Evolutionary conservation across 208 protist species (phyloP), one percentile per base, ranked within the genome.

Genomic region (Trypanosoma boissoni): DNA sequence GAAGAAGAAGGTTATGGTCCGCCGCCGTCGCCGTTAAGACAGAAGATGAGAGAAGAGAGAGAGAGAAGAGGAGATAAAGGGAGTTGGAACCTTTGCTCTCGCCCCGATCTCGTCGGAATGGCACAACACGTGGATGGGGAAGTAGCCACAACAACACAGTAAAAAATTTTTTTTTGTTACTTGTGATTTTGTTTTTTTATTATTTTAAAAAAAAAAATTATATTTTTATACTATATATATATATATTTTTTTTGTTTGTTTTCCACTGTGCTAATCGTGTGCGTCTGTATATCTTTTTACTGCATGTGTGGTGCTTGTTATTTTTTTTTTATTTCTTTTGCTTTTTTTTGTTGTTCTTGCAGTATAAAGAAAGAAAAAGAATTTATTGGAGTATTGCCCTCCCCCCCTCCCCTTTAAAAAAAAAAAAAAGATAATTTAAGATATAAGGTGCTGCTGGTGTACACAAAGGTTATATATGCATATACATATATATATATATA

Each of bases 11-110:
- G 98, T 97, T 66, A 95, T 99, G 29, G 78, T 96, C 64, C 76
- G 99, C 64, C 99, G 99, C 91, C 99, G 99, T 79, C 97, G 90
- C 64, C 95, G 99, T 71, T 99, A 99, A 84, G 96, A 28, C 21
- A n/a, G 44, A 29, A 8, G 58, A 64, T 44, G 46, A 26, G 39
- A 32, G 31, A 23, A 32, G 34, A 39, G 12, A 39, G 8, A 39
- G 34, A 39, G 8, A 39, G 12, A 39, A 39, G 34, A 39, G 34
- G 34, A 39, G 34, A 12, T 16, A 39, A 12, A 39, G 34, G 34
- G 34, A 39, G n/a, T n/a, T n/a, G n/a, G n/a, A n/a, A n/a, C n/a
- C n/a, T n/a, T n/a, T n/a, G n/a, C n/a, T n/a, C n/a, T n/a, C n/a
- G n/a, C n/a, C n/a, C n/a, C n/a, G n/a, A n/a, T n/a, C n/a, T n/a